Evolutionary conservation across 2,329 filamentous ascomycete genomes (phyloP).

Genomic region (Thelonectria olida): DNA sequence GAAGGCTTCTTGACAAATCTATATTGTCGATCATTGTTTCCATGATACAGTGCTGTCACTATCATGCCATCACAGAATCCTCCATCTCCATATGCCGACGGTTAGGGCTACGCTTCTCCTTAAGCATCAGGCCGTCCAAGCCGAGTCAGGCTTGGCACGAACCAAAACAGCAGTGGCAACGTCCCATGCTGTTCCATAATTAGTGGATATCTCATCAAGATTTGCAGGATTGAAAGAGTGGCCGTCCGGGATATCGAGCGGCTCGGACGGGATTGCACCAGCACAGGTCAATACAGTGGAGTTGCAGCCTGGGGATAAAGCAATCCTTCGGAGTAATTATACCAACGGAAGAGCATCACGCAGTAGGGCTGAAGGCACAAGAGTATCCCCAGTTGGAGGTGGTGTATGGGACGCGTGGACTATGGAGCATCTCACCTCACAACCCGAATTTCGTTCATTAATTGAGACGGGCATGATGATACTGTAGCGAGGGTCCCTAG

Average conservation of each 20-base stretch:
- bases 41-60: not conserved
- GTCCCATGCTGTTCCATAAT: not conserved
- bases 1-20: too few species aligned
- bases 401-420: not conserved
- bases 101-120: not conserved
- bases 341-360: not conserved
- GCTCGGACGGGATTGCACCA: not conserved
- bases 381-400: slow-evolving; percentile 16
- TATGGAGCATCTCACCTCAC: not conserved
- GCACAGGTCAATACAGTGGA: not conserved
- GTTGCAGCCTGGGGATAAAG: not conserved
- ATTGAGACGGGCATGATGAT: not conserved
- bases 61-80: not conserved
- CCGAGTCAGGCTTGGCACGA: not conserved
- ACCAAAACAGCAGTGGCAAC: not conserved
- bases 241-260: not conserved
- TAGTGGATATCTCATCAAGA: not conserved
- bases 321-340: not conserved
- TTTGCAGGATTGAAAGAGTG: not conserved
- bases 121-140: not conserved
- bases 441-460: not conserved
- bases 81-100: not conserved
- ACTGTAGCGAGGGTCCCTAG: too few species aligned
- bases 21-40: not conserved
- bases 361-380: not conserved